phyloP scores from a whole-genome alignment of 257 asterid species.

The Scutellaria minor region DNA sequence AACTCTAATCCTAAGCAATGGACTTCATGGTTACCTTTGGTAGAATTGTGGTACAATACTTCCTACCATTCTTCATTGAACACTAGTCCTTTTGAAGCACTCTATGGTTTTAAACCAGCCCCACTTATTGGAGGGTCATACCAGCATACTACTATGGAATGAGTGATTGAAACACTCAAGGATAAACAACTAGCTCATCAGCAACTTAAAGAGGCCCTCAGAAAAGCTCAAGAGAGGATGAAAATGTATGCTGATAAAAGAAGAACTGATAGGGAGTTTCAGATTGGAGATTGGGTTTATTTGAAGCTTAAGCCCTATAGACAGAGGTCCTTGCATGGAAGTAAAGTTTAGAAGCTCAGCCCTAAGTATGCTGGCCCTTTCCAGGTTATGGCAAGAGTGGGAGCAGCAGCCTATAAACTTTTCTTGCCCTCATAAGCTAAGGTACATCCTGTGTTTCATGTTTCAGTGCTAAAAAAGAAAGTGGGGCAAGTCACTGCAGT shows the following conservation, averaged over 20 bases:
- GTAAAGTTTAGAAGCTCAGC: neutral
- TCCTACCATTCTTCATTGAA: neutral
- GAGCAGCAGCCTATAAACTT: neutral
- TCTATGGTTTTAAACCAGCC: neutral
- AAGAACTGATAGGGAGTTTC: neutral
- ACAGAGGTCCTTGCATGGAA: neutral
- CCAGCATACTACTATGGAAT: neutral
- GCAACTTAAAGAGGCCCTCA: neutral
- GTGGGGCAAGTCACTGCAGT: too few relatives aligned
- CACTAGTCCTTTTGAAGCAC: neutral
- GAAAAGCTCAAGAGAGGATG: neutral
- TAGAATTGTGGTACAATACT: neutral
- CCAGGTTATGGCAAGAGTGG: neutral
- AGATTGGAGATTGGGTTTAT: neutral
- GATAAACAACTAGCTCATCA: neutral
- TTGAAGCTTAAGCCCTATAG: neutral
- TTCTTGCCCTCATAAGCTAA: neutral
- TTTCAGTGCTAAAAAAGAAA: neutral
- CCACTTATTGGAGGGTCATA: neutral
- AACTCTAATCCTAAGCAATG: neutral
- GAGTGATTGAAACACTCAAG: neutral
- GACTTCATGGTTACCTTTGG: neutral
- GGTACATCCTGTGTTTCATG: neutral
- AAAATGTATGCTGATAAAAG: neutral
- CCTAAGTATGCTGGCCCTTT: neutral